Conservation (phyloP, 2,329 filamentous ascomycete genomes). For the Colletotrichum lentis region DNA sequence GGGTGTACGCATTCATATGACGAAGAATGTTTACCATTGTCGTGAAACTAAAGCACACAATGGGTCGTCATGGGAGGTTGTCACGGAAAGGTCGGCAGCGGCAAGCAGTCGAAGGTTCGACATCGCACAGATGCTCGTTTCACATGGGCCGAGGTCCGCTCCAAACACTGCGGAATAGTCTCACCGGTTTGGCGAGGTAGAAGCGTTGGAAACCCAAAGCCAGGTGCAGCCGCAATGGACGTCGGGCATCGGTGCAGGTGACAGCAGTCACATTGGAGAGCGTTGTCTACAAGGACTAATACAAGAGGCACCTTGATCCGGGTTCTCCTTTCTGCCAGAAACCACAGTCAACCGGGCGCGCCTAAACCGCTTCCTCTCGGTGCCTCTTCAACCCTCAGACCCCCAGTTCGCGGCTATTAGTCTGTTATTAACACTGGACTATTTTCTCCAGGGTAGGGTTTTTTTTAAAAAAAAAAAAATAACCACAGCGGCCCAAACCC, state of each 20-base stretch:
- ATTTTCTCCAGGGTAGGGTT: no score
- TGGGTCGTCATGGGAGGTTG: background rate
- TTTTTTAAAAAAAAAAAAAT: no score
- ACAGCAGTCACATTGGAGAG: background rate
- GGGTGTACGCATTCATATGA: background rate
- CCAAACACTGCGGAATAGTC: background rate
- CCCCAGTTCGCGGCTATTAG: background rate
- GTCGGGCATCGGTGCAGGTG: background rate
- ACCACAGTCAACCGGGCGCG: no score
- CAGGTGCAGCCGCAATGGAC: background rate
- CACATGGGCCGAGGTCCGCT: slow-evolving; percentile 4
- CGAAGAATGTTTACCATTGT: background rate
- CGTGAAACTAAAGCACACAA: background rate
- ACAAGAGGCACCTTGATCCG: no score
- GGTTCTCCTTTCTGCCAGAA: no score
- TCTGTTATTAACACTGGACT: no score
- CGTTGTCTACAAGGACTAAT: background rate
- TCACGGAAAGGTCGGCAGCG: background rate
- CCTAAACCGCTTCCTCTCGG: no score
- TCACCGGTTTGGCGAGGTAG: background rate
- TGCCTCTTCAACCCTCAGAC: background rate
- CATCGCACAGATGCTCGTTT: slow-evolving; percentile 11
- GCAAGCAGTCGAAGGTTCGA: background rate
- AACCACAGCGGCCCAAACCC: no score
- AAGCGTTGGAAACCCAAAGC: background rate